These are phyloP conservation scores for Desmodesmus armatus DNA, from an alignment of 139 green algal genomes.

Conservation along the genomic window DNA sequence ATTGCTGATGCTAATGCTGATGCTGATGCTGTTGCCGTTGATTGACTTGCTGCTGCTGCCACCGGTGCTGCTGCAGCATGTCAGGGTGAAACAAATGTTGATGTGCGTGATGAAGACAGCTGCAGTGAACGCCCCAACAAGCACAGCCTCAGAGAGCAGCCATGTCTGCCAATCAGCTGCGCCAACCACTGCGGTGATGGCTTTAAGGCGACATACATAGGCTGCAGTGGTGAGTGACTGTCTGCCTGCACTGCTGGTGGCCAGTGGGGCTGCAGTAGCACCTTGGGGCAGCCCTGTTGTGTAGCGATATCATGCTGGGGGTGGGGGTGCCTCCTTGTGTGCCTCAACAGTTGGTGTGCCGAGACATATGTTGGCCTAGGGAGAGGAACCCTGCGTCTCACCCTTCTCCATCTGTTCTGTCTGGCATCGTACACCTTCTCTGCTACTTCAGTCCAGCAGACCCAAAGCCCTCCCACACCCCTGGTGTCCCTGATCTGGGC, in stretches of 20 bases:
- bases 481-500: constrained; percentile 21
- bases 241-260: background rate
- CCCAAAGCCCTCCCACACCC: no score
- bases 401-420: no score
- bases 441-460: no score
- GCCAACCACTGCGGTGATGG: background rate
- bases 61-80: background rate
- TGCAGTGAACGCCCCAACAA: background rate
- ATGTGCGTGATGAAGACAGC: background rate
- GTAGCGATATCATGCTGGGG: no score
- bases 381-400: no score
- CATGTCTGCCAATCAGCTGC: background rate
- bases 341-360: no score
- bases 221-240: background rate
- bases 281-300: no score
- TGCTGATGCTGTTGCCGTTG: no score
- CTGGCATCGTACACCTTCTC: no score
- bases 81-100: constrained; percentile 5
- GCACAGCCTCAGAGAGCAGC: background rate
- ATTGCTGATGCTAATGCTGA: background rate
- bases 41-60: background rate
- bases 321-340: no score
- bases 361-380: no score
- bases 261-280: no score
- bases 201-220: background rate